Evolutionary conservation across 805 yeast genomes (phyloP).

Genomic region (Candida arabinofermentans): DNA sequence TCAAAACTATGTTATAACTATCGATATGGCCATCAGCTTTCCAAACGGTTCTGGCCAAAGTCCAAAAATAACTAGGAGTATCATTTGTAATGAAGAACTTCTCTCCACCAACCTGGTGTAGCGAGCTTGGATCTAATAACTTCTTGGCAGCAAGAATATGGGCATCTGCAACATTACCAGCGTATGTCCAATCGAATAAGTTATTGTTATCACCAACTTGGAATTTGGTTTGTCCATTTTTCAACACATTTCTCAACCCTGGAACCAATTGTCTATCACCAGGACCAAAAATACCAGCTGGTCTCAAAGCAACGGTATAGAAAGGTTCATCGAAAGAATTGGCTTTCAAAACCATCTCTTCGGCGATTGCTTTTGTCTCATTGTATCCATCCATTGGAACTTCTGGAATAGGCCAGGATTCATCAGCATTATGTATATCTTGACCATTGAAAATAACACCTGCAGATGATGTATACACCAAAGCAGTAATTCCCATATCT

Average conservation of each 20-base stretch:
- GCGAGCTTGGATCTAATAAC: conserved; percentile 45
- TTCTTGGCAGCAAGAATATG: conserved; percentile 90
- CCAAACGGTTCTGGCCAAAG: conserved; percentile 95
- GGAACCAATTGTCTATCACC: conserved; percentile 98
- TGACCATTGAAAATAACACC: conserved; percentile 97
- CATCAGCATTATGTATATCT: conserved; percentile 88
- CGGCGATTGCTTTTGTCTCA: conserved; percentile 91
- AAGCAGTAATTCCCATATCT: conserved; percentile 47
- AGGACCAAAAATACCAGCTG: conserved; percentile 98
- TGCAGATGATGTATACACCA: conserved; percentile 95
- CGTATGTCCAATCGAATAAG: conserved; percentile 94
- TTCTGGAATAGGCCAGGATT: conserved; percentile 87
- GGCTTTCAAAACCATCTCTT: conserved; percentile 70
- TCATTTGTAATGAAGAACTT: conserved; percentile 90
- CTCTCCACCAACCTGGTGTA: conserved; percentile 67
- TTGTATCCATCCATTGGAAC: conserved; percentile 96
- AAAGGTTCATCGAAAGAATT: conserved; percentile 55
- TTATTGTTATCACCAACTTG: conserved; percentile 95
- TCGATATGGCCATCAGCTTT: conserved; percentile 90
- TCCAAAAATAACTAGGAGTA: conserved; percentile 94
- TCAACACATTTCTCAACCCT: conserved; percentile 79
- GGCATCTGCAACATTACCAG: conserved; percentile 97
- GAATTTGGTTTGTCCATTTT: conserved; percentile 80
- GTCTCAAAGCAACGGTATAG: conserved; percentile 82
- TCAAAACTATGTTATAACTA: conserved; percentile 60